These are phyloP conservation scores for Symbiodinium pilosum DNA, from an alignment of 73 alveolate genomes.

Conservation along the genomic window DNA sequence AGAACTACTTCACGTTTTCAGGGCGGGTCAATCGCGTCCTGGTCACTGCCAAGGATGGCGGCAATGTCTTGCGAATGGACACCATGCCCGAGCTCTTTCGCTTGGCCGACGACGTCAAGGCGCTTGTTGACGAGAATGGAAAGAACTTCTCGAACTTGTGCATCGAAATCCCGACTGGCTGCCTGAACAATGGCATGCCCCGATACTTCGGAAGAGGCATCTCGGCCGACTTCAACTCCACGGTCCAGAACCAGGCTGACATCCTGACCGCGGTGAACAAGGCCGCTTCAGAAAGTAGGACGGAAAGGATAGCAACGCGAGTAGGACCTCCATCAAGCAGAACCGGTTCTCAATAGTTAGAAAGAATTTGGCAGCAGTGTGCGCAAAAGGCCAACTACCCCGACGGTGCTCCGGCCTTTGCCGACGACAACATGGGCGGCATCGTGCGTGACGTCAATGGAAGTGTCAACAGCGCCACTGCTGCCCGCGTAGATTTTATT, in stretches of 20 bases:
- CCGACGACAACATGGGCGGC: slow-evolving; percentile 90
- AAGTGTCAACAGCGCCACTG: slow-evolving; percentile 5
- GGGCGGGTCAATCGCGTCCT: not conserved
- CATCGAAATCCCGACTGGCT: not conserved
- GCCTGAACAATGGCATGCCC: slow-evolving; percentile 17
- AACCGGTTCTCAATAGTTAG: not conserved
- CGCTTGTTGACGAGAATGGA: slow-evolving; percentile 19
- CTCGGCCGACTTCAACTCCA: slow-evolving; percentile 42
- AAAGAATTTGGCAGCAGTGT: not conserved
- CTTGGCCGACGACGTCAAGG: slow-evolving; percentile 45
- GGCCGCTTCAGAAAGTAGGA: not conserved
- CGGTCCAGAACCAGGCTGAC: slow-evolving; percentile 27
- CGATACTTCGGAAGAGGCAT: not conserved
- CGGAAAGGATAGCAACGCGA: not conserved
- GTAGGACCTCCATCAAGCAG: not conserved
- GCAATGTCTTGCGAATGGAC: slow-evolving; percentile 30
- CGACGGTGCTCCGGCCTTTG: slow-evolving; percentile 44
- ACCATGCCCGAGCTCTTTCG: slow-evolving; percentile 25
- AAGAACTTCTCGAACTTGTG: slow-evolving; percentile 2
- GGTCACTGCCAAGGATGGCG: slow-evolving; percentile 78
- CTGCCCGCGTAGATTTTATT: slow-evolving; percentile 46
- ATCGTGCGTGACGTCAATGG: slow-evolving; percentile 50
- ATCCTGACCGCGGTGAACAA: slow-evolving; percentile 31
- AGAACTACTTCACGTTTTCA: not conserved
- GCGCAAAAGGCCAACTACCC: slow-evolving; percentile 36